Base-by-base conservation (phyloP, 169 alveolate genomes). In the Theileria equi region DNA sequence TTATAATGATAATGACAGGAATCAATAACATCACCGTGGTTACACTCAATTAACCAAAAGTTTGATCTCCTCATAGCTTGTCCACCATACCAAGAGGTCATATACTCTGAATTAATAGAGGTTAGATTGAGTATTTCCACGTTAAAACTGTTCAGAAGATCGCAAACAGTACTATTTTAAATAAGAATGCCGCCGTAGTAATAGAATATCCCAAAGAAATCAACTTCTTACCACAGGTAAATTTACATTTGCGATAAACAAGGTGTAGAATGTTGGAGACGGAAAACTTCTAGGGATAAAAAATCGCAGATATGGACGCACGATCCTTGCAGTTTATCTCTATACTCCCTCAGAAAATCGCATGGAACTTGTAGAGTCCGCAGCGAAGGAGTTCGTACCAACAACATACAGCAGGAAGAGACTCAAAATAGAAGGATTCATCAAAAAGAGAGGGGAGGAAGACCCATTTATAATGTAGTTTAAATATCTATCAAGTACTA, bases 81-180 rank as follows among this genome's bases (percentile, higher is more conserved):
- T 34, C 93, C 93, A 2, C 93, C 93, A 11, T 88, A 88, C 65
- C 91, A 86, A 26, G 89, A 86, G 47, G 88, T 88, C 26, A 70
- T 84, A 2, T 88, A 88, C 66, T 68, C 62, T 36, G 82, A 82
- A 19, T 25, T 88, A 50, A 66, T 88, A 35, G 57, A 80, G 68
- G 90, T 80, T 0, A 4, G 65, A 17, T 17, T 19, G 6, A 7
- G 26, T 1, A 21, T 5, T 1, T 23, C 23, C 2, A 25, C 47
- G 5, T 35, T 25, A 52, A 6, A 5, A 8, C 16, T 13, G 1
- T 5, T 13, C 76, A 67, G 68, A 65, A 67, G 26, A 69, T 88
- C 26, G 66, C 92, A 34, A 54, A 55, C 44, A 84, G 90, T 44
- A 71, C 78, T n/a, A 28, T 88, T n/a, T 58, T 88, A 43, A 74